Evolutionary conservation across 208 protist genomes (phyloP), one percentile per base, ranked within the genome.

Genomic region (Novymonas esmeraldas): DNA sequence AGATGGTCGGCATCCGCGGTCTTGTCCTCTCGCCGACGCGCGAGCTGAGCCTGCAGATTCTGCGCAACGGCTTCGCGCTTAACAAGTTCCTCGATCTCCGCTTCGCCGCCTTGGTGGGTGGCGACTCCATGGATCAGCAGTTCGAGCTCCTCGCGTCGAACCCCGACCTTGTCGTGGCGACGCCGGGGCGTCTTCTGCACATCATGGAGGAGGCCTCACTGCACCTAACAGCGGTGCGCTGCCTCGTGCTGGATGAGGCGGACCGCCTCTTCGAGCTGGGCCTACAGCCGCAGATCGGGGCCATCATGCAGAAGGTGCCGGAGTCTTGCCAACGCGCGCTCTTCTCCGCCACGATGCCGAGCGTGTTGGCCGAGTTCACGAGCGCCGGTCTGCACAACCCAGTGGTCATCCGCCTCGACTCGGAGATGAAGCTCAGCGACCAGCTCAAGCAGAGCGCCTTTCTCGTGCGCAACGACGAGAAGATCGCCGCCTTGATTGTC

Each of bases 241-340:
- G 93, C 45, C 45, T 99, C 7, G 98, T 99, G 0, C 98, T 99
- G 54, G 99, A 99, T 86, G 99, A 99, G 82, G 99, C 98, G 1
- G 99, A 99, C 81, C 90, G 96, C 18, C 84, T 99, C 7, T 99
- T 99, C 84, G 99, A 99, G 77, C 86, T 99, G 66, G 98, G 98
- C 33, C 84, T 93, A 16, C 87, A 98, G 79, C 84, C 92, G 36
- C 98, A 99, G 87, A 77, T 99, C 33, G 75, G 79, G 3, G 95
- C 95, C 49, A 99, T 99, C 58, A 79, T 99, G 63, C 75, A 92
- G 24, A 90, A 94, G n/a, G 67, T 99, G 11, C 86, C 96, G 2
- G 90, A 97, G 16, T 81, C 85, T 3, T 78, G 97, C 20, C 98
- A 99, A 76, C 97, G 97, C 4, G 55, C 97, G 6, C 92, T 99